Percentiles rank a stretch among this genome's conserved stretches.
Conservation (phyloP, 805 yeast genomes). For the Candida stauntonica region DNA sequence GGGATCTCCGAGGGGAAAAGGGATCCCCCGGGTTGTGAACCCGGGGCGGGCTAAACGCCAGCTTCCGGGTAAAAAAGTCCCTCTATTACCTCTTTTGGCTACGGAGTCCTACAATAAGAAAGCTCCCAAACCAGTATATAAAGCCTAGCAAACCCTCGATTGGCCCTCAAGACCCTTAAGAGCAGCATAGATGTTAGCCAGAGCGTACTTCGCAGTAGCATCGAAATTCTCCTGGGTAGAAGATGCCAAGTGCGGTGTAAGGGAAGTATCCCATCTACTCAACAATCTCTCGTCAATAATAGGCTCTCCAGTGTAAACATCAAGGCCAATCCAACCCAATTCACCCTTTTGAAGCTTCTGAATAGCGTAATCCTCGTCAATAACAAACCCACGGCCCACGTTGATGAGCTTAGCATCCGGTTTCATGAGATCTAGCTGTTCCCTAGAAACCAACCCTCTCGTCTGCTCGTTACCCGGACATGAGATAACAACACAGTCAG, state of each 20-base stretch:
- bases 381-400: constrained; percentile 54
- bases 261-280: constrained; percentile 38
- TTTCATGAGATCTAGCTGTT: constrained; percentile 35
- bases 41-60: too few relatives aligned
- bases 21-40: background rate
- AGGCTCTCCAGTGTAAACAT: constrained; percentile 59
- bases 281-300: constrained; percentile 26
- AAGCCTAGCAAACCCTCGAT: constrained; percentile 18
- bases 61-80: too few relatives aligned
- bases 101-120: too few relatives aligned
- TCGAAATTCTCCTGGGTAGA: constrained; percentile 45
- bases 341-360: constrained; percentile 35
- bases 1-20: background rate
- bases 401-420: constrained; percentile 47
- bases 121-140: too few relatives aligned
- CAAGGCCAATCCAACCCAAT: constrained; percentile 53
- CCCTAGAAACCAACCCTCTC: constrained; percentile 40
- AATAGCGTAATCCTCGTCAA: constrained; percentile 47
- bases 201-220: constrained; percentile 39
- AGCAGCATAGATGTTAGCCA: constrained; percentile 41
- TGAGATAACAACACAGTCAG: constrained; percentile 51
- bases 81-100: too few relatives aligned
- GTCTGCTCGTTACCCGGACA: constrained; percentile 56
- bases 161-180: constrained; percentile 27
- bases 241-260: constrained; percentile 64